phyloP scores from a whole-genome alignment of 1,139 yeast genomes.

The Yamadazyma spencermartinsiae region DNA sequence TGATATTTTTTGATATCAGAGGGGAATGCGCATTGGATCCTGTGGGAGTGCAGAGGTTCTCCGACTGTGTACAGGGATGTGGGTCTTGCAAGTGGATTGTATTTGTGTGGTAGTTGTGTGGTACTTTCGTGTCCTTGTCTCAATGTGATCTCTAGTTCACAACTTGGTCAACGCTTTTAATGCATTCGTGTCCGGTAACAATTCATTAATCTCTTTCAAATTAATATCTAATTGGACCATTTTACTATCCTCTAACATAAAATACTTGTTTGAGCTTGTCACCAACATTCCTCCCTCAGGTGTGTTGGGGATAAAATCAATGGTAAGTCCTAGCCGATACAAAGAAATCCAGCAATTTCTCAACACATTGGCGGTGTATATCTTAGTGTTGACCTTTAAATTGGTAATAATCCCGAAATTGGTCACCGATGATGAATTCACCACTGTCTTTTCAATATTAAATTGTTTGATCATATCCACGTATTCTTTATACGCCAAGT shows the following conservation, averaged over 20 bases:
- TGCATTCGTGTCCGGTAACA: slow-evolving; percentile 30
- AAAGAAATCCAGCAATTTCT: slow-evolving; percentile 57
- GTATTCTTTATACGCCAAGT: slow-evolving; percentile 78
- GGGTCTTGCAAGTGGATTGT: too few relatives aligned
- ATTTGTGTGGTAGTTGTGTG: too few relatives aligned
- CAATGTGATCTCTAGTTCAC: slow-evolving; percentile 16
- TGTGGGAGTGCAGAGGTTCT: too few relatives aligned
- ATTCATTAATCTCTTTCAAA: slow-evolving; percentile 40
- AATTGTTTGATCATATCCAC: slow-evolving; percentile 49
- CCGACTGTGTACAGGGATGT: too few relatives aligned
- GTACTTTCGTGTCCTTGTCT: too few relatives aligned
- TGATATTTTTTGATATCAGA: too few relatives aligned
- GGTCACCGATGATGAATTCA: slow-evolving; percentile 33
- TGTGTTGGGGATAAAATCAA: slow-evolving; percentile 36
- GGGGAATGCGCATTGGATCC: too few relatives aligned
- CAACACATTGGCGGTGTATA: slow-evolving; percentile 50
- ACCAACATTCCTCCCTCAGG: slow-evolving; percentile 33
- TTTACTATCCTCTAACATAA: slow-evolving; percentile 43
- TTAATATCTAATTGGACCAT: slow-evolving; percentile 51
- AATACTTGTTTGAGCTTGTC: slow-evolving; percentile 31
- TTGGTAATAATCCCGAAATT: slow-evolving; percentile 36
- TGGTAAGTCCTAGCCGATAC: slow-evolving; percentile 36
- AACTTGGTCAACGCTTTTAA: slow-evolving; percentile 35
- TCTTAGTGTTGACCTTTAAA: slow-evolving; percentile 42
- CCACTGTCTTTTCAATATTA: slow-evolving; percentile 29